A percentile compares a stretch with the other conserved stretches of the same genome.
Conservation (phyloP, 1,139 yeast genomes). For the Candida tropicalis region DNA sequence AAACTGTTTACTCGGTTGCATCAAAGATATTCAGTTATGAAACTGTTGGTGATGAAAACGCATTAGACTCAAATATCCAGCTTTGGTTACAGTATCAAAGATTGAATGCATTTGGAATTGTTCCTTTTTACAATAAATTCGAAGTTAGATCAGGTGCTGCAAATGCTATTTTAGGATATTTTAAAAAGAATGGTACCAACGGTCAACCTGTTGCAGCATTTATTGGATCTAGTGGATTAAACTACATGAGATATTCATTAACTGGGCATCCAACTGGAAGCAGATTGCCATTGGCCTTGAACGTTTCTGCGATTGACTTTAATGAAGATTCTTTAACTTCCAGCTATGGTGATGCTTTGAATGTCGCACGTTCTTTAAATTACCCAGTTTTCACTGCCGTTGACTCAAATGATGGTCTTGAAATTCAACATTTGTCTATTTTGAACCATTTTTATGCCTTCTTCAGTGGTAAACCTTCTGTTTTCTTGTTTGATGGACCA, state of each 20-base stretch:
- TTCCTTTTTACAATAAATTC: conserved; percentile 60
- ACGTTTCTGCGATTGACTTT: conserved; percentile 75
- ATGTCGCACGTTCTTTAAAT: conserved; percentile 64
- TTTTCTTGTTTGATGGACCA: conserved; percentile 82
- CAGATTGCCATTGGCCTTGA: conserved; percentile 65
- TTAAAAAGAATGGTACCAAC: conserved; percentile 41
- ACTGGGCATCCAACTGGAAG: conserved; percentile 34
- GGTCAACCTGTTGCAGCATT: conserved; percentile 54
- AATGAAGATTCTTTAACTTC: conserved; percentile 61
- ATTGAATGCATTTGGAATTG: conserved; percentile 54
- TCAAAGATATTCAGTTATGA: conserved; percentile 71
- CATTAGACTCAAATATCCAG: conserved; percentile 61
- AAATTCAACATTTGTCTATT: conserved; percentile 69
- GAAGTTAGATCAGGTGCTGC: conserved; percentile 89
- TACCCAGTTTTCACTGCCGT: conserved; percentile 77
- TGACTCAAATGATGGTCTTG: conserved; percentile 47
- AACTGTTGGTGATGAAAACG: conserved; percentile 61
- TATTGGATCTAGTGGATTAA: conserved; percentile 68
- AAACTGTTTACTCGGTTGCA: conserved; percentile 64
- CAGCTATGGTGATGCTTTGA: conserved; percentile 67
- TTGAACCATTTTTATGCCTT: conserved; percentile 66
- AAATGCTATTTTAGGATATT: conserved; percentile 74
- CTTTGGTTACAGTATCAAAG: conserved; percentile 62
- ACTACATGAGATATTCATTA: conserved; percentile 61
- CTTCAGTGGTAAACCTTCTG: conserved; percentile 55